A percentile compares a stretch with the other conserved stretches of the same genome.
Evolutionary conservation across 2,329 filamentous ascomycete genomes (phyloP).

Genomic region (Endocalyx cinctus): DNA sequence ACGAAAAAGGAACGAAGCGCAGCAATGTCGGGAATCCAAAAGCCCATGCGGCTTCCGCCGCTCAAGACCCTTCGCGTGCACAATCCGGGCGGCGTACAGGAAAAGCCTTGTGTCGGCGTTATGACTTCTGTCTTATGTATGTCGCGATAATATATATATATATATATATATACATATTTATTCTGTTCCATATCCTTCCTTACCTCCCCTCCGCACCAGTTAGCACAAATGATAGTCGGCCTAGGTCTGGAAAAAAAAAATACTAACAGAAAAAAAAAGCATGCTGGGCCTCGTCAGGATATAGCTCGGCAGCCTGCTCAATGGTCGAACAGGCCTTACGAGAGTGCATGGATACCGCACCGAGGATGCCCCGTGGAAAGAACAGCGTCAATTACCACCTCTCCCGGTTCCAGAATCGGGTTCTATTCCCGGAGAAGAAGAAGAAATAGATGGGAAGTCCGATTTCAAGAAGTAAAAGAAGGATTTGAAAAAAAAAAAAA

Average conservation of each 20-base stretch:
- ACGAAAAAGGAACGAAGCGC: constrained; percentile 1
- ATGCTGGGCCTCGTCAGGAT: constrained; percentile 79
- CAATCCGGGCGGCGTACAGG: constrained; percentile 43
- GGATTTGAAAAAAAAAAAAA: constrained; percentile 2
- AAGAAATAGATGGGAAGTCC: constrained; percentile 15
- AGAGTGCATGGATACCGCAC: constrained; percentile 75
- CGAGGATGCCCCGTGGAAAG: constrained; percentile 50
- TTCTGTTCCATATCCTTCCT: neutral
- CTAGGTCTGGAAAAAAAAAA: too few species aligned
- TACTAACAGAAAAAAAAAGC: constrained; percentile 47
- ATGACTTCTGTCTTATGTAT: constrained; percentile 56
- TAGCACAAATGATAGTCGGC: too few species aligned
- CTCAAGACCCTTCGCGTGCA: constrained; percentile 51
- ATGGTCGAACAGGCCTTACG: constrained; percentile 57
- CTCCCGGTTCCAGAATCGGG: constrained; percentile 67
- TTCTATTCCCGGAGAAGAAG: constrained; percentile 56
- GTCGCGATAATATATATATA: too few species aligned
- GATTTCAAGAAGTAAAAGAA: constrained; percentile 1
- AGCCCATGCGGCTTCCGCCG: constrained; percentile 54
- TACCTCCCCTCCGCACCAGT: too few species aligned
- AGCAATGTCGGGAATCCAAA: constrained; percentile 42
- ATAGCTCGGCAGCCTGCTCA: constrained; percentile 56
- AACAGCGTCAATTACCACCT: constrained; percentile 92
- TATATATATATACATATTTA: too few species aligned
- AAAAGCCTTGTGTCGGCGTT: constrained; percentile 50